These are phyloP conservation scores for Ganoderma sinense DNA, from an alignment of 1,284 basidiomycete species.

Conservation along the genomic window DNA sequence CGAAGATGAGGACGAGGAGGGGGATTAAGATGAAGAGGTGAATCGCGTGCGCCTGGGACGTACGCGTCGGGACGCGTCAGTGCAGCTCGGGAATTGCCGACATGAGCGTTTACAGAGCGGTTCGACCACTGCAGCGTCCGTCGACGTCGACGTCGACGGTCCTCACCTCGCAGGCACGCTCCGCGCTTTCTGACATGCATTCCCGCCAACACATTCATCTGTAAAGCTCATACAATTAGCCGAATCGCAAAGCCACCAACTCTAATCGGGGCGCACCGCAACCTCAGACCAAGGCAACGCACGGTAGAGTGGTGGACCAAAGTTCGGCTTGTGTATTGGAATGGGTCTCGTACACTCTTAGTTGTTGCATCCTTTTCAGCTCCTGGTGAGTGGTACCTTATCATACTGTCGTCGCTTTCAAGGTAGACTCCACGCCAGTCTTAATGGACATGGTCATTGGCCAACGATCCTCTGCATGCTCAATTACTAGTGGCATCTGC, in stretches of 20 bases:
- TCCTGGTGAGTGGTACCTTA: not conserved
- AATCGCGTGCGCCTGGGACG: not conserved
- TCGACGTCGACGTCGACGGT: not conserved
- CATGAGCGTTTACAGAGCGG: not conserved
- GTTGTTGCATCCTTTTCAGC: not conserved
- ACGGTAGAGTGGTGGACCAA: not conserved
- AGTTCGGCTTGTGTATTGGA: not conserved
- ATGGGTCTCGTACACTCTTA: not conserved
- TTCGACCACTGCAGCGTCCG: not conserved
- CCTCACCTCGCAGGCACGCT: not conserved
- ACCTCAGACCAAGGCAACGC: no score
- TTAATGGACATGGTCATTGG: not conserved
- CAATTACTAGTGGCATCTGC: no score
- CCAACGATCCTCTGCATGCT: not conserved
- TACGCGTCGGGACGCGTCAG: conserved; percentile 24
- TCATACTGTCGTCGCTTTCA: not conserved
- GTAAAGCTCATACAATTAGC: not conserved
- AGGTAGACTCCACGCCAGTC: not conserved
- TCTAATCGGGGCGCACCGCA: not conserved
- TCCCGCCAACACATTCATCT: not conserved
- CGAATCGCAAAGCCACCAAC: not conserved
- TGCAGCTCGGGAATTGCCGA: conserved; percentile 11
- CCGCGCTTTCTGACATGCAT: not conserved
- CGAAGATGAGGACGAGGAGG: not conserved
- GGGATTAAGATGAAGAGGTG: not conserved